Evolutionary conservation across 2,329 filamentous ascomycete species (phyloP).

Genomic region (Ophiostoma himal-ulmi): DNA sequence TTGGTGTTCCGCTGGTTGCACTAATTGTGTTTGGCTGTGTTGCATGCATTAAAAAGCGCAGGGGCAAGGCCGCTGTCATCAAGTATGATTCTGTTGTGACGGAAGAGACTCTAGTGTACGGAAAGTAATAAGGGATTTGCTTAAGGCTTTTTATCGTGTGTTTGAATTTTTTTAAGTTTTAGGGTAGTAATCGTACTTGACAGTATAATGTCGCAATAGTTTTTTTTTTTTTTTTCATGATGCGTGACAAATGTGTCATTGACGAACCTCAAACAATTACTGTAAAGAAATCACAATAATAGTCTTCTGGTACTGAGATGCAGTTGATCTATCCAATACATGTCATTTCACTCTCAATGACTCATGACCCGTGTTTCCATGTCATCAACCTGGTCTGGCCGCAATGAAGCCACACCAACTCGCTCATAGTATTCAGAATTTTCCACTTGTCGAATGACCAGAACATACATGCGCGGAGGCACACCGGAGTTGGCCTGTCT

Average conservation of each 20-base stretch:
- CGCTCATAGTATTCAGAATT: neutral
- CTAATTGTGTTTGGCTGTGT: neutral
- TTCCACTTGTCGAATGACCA: neutral
- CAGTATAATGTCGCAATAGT: no score
- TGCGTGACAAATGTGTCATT: no score
- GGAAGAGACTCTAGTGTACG: neutral
- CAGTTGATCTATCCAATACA: no score
- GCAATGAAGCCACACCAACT: neutral
- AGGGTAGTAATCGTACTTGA: no score
- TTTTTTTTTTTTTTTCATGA: no score
- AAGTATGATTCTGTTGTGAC: neutral
- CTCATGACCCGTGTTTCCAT: neutral
- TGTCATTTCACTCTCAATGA: neutral
- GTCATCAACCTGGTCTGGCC: neutral
- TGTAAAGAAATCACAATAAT: no score
- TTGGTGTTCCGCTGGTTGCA: slow-evolving; percentile 19
- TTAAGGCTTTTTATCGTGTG: no score
- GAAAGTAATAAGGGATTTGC: neutral
- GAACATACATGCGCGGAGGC: neutral
- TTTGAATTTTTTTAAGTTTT: no score
- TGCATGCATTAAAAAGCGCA: neutral
- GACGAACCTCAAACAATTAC: no score
- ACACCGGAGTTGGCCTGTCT: no score
- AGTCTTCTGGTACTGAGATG: no score
- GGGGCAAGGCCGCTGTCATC: neutral